Evolutionary conservation across 2,329 filamentous ascomycete genomes (phyloP).

Genomic region (Fusarium scirpi): DNA sequence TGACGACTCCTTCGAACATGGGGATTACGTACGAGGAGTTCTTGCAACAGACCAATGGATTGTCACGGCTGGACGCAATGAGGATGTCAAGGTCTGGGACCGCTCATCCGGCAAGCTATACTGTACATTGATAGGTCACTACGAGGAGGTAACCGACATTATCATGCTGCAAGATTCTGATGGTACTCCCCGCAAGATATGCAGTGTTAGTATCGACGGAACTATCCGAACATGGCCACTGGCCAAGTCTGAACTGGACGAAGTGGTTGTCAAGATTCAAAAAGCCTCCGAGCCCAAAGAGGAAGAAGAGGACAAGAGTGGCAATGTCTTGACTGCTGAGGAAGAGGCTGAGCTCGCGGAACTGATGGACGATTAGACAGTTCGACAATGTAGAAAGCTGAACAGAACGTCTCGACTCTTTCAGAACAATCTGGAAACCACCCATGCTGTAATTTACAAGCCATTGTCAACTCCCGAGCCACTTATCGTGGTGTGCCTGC

Average conservation of each 20-base stretch:
- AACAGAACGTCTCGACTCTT: neutral
- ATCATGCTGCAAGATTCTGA: slow-evolving; percentile 65
- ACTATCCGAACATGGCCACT: slow-evolving; percentile 89
- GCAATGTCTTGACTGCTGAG: slow-evolving; percentile 79
- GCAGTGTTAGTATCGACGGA: slow-evolving; percentile 90
- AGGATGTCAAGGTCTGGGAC: slow-evolving; percentile 93
- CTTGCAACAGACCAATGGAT: slow-evolving; percentile 81
- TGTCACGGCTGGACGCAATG: slow-evolving; percentile 88
- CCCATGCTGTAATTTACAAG: neutral
- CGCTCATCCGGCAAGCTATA: slow-evolving; percentile 76
- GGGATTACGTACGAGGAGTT: slow-evolving; percentile 90
- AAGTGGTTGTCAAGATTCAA: slow-evolving; percentile 58
- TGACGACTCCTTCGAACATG: slow-evolving; percentile 81
- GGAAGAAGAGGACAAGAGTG: slow-evolving; percentile 56
- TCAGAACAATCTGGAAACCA: neutral
- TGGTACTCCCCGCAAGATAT: slow-evolving; percentile 62
- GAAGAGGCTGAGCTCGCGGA: slow-evolving; percentile 94
- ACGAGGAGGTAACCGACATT: slow-evolving; percentile 89
- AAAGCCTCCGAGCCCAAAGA: slow-evolving; percentile 65
- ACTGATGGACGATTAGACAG: slow-evolving; percentile 77
- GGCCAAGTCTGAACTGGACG: slow-evolving; percentile 67
- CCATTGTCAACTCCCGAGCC: neutral
- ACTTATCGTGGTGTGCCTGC: slow-evolving; percentile 6
- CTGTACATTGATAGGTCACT: slow-evolving; percentile 85
- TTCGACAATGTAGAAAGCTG: neutral